A percentile compares a stretch with the other conserved stretches of the same genome.
These are phyloP conservation scores for Monascus ruber DNA, from an alignment of 2,329 filamentous ascomycete genomes.

Conservation along the genomic window DNA sequence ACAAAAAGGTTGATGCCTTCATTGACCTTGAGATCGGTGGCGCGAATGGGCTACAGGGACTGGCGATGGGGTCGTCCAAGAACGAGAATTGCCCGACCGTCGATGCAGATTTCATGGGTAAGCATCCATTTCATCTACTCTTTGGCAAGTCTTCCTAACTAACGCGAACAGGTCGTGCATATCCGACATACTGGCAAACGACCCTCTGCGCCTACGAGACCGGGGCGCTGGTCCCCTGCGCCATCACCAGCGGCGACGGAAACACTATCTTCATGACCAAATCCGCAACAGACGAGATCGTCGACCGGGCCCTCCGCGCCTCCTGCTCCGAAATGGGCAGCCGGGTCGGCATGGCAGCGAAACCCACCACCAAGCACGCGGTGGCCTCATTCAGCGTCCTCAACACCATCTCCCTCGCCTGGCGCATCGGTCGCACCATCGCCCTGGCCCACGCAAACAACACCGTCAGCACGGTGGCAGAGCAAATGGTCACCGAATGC, in stretches of 20 bases:
- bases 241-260: conserved; percentile 41
- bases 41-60: conserved; percentile 49
- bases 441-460: conserved; percentile 6
- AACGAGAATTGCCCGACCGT: conserved; percentile 40
- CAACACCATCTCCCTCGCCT: conserved; percentile 43
- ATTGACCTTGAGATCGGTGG: conserved; percentile 58
- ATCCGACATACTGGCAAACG: conserved; percentile 36
- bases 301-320: conserved; percentile 40
- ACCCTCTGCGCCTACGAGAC: conserved; percentile 34
- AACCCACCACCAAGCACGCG: conserved; percentile 3
- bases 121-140: conserved; percentile 27
- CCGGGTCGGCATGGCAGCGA: conserved; percentile 12
- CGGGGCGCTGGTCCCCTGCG: conserved; percentile 31
- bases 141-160: background rate
- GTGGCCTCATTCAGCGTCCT: conserved; percentile 25
- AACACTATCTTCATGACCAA: conserved; percentile 36
- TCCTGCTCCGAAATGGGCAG: conserved; percentile 47
- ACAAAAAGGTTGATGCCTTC: conserved; percentile 42
- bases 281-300: conserved; percentile 31
- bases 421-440: conserved; percentile 28
- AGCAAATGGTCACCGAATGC: conserved; percentile 5
- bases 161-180: conserved; percentile 25
- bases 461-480: conserved; percentile 3
- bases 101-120: conserved; percentile 36
- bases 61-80: conserved; percentile 44